Conservation (phyloP, 1,284 basidiomycete species). For the Stereum hirsutum region DNA sequence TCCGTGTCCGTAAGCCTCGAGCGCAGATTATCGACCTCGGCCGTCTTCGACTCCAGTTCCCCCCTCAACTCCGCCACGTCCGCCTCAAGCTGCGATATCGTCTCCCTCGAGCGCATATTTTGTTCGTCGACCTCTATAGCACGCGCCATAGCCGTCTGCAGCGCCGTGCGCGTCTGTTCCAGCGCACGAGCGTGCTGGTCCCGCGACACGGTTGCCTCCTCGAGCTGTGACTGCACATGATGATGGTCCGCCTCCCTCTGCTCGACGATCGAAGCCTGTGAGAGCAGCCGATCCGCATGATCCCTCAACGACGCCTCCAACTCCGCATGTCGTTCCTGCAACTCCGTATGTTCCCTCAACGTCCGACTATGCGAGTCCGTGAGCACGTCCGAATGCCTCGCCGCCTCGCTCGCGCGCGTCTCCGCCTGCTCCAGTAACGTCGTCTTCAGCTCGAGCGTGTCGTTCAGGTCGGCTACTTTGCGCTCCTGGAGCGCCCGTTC, state of each 20-base stretch:
- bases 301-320: conserved; percentile 73
- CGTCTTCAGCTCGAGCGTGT: conserved; percentile 68
- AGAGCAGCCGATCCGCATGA: conserved; percentile 67
- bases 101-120: conserved; percentile 60
- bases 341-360: conserved; percentile 59
- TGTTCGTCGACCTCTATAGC: conserved; percentile 76
- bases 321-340: conserved; percentile 58
- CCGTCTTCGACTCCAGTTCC: conserved; percentile 66
- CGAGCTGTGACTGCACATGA: conserved; percentile 57
- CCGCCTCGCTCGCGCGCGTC: conserved; percentile 72
- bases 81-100: conserved; percentile 58
- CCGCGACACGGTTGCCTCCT: conserved; percentile 58
- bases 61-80: conserved; percentile 72
- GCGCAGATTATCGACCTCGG: conserved; percentile 66
- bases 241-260: conserved; percentile 78
- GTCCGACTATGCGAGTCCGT: conserved; percentile 73
- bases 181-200: conserved; percentile 84
- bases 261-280: conserved; percentile 68
- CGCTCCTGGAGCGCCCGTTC: conserved; percentile 65
- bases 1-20: conserved; percentile 67
- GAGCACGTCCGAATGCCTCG: conserved; percentile 75
- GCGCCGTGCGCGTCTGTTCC: conserved; percentile 75
- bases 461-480: conserved; percentile 64
- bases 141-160: conserved; percentile 71
- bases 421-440: conserved; percentile 76